Evolutionary conservation across 2,329 filamentous ascomycete species (phyloP).

Genomic region (Fusarium fracticaudum): DNA sequence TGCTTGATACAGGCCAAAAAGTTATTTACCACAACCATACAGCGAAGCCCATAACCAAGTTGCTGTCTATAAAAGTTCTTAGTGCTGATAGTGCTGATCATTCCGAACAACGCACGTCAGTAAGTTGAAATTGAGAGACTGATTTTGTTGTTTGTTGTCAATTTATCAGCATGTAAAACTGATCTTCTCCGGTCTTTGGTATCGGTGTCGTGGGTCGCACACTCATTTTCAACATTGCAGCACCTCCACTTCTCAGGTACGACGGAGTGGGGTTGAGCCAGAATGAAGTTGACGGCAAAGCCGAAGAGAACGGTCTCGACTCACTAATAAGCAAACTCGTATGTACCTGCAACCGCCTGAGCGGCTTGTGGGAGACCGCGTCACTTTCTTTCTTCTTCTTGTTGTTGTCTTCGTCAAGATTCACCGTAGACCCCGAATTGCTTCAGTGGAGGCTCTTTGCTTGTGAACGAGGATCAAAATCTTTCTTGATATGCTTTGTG

Average conservation of each 20-base stretch:
- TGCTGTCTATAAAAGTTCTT: neutral
- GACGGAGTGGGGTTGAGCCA: constrained; percentile 34
- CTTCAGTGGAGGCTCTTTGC: neutral
- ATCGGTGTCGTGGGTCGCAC: neutral
- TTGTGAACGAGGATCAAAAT: neutral
- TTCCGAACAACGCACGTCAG: neutral
- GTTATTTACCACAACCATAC: neutral
- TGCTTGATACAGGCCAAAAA: neutral
- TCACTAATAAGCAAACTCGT: constrained; percentile 17
- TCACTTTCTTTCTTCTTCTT: neutral
- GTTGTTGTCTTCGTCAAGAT: neutral
- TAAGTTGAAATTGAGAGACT: neutral
- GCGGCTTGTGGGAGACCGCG: constrained; percentile 14
- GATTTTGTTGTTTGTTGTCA: neutral
- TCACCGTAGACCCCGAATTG: neutral
- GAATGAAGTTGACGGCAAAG: constrained; percentile 38
- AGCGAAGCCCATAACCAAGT: neutral
- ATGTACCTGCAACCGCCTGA: constrained; percentile 23
- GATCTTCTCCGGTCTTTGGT: neutral
- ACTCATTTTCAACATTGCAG: constrained; percentile 12
- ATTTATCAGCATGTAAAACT: neutral
- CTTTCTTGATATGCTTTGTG: constrained; percentile 4
- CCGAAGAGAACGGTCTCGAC: constrained; percentile 46
- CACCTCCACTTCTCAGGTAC: constrained; percentile 42
- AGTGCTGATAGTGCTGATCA: neutral